phyloP scores from a whole-genome alignment of 1,284 basidiomycete species.

The Rhodotorula sp. region DNA sequence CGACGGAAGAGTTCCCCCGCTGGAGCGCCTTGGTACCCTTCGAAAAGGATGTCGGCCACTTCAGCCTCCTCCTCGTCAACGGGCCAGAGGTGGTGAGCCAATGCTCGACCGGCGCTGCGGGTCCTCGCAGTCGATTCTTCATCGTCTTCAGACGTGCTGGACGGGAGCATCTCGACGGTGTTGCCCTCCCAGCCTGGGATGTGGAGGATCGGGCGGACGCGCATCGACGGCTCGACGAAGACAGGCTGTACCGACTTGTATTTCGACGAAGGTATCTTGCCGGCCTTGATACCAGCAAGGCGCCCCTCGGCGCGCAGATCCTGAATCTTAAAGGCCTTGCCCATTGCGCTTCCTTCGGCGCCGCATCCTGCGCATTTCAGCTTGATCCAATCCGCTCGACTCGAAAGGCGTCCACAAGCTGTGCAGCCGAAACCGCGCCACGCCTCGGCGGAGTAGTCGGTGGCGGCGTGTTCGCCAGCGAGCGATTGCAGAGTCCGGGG shows the following conservation, averaged over 20 bases:
- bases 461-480: neutral
- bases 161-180: constrained; percentile 8
- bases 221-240: neutral
- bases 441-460: constrained; percentile 12
- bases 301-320: neutral
- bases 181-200: constrained; percentile 7
- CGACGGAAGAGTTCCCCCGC: constrained; percentile 24
- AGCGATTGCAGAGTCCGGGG: constrained; percentile 21
- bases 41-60: constrained; percentile 22
- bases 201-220: neutral
- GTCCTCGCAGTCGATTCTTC: neutral
- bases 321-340: neutral
- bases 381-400: constrained; percentile 23
- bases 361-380: constrained; percentile 28
- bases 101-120: neutral
- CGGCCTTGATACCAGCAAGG: neutral
- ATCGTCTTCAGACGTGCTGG: too few relatives aligned
- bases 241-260: too few relatives aligned
- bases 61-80: neutral
- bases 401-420: constrained; percentile 27
- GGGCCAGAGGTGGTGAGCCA: constrained; percentile 32
- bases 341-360: constrained; percentile 7
- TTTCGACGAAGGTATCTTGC: too few relatives aligned
- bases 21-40: constrained; percentile 20
- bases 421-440: constrained; percentile 34